Conservation (phyloP, 768 basidiomycete genomes). For the Xerocomellus intermedius region DNA sequence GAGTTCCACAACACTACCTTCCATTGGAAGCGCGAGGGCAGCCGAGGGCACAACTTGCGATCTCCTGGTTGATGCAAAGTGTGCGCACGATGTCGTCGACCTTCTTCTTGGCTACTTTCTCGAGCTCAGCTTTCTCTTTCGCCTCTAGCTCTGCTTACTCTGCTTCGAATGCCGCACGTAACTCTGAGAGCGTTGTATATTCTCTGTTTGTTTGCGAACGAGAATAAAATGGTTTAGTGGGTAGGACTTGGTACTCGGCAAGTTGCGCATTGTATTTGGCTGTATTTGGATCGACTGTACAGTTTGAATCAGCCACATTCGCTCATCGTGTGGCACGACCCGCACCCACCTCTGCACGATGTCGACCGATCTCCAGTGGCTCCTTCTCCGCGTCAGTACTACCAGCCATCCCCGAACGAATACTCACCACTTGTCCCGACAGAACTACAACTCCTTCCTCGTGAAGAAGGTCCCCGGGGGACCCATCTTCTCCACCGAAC, state of each 20-base stretch:
- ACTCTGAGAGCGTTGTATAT: background rate
- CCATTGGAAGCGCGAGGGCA: background rate
- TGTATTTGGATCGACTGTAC: conserved; percentile 32
- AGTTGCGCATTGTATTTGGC: conserved; percentile 13
- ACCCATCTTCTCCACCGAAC: conserved; percentile 81
- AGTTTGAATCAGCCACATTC: conserved; percentile 33
- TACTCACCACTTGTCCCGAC: conserved; percentile 9
- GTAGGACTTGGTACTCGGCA: too few species aligned
- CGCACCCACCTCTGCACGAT: conserved; percentile 44
- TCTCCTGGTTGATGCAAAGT: too few species aligned
- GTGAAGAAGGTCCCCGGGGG: conserved; percentile 76
- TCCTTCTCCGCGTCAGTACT: conserved; percentile 76
- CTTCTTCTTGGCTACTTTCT: too few species aligned
- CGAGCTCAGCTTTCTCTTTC: background rate
- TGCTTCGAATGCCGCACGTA: background rate
- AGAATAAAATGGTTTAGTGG: too few species aligned
- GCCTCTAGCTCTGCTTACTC: background rate
- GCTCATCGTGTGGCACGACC: conserved; percentile 17
- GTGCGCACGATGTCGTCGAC: too few species aligned
- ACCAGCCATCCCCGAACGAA: background rate
- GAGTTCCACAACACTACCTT: too few species aligned
- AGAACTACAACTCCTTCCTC: conserved; percentile 85
- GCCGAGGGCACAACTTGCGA: too few species aligned
- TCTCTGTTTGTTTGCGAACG: too few species aligned
- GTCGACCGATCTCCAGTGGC: conserved; percentile 93